Conservation (phyloP, 1,139 yeast species). For the Pneumocystis oryctolagi region DNA sequence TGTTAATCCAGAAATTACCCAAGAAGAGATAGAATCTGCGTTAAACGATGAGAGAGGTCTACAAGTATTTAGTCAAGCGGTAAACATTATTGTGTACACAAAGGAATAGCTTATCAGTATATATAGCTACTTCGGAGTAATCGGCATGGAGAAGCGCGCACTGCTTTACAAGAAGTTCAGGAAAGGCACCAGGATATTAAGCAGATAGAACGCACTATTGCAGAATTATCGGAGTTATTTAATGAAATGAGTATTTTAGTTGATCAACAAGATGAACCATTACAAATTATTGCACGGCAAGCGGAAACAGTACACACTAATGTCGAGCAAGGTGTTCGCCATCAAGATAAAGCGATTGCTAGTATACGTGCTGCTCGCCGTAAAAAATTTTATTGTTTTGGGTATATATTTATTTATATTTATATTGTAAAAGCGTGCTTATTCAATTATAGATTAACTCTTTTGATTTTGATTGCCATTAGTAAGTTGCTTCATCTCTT, state of each 20-base stretch:
- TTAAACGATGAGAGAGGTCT: slow-evolving; percentile 73
- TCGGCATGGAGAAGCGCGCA: slow-evolving; percentile 92
- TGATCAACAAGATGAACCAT: slow-evolving; percentile 84
- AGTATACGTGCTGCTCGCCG: slow-evolving; percentile 83
- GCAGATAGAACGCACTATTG: slow-evolving; percentile 89
- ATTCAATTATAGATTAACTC: neutral
- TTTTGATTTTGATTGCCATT: neutral
- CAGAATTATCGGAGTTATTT: slow-evolving; percentile 85
- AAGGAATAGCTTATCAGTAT: no score
- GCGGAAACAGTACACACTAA: slow-evolving; percentile 75
- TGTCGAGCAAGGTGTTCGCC: slow-evolving; percentile 88
- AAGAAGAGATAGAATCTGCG: slow-evolving; percentile 68
- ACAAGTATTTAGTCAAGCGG: slow-evolving; percentile 88
- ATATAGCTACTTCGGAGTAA: slow-evolving; percentile 52
- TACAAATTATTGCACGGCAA: slow-evolving; percentile 69
- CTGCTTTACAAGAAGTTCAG: slow-evolving; percentile 91
- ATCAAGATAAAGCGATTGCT: slow-evolving; percentile 77
- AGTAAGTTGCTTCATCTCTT: neutral
- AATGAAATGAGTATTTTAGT: slow-evolving; percentile 94
- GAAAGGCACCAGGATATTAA: slow-evolving; percentile 90
- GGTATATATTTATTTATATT: slow-evolving; percentile 31
- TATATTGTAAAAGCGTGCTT: neutral
- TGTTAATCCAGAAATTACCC: slow-evolving; percentile 85
- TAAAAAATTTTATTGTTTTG: slow-evolving; percentile 78
- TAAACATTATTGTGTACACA: no score